Evolutionary conservation across 305 asterid genomes (phyloP).

Genomic region (Stenogyne calaminthoides): DNA sequence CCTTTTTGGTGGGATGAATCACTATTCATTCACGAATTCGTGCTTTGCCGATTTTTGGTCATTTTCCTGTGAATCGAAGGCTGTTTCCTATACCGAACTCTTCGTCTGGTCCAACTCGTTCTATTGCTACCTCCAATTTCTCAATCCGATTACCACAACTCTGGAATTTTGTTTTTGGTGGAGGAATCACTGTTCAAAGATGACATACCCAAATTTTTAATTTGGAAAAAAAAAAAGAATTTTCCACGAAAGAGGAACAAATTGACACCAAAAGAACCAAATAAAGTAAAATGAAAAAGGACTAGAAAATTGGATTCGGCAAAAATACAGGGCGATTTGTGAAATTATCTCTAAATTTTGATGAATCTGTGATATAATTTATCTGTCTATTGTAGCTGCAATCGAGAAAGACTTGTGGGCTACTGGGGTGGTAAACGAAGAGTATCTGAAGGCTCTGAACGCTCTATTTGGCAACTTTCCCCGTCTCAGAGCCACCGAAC

Average conservation of each 20-base stretch:
- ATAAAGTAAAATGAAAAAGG: not conserved
- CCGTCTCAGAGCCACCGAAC: constrained; percentile 96
- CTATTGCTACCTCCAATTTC: not conserved
- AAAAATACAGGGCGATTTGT: not conserved
- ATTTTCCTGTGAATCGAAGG: not conserved
- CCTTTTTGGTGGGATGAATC: no score
- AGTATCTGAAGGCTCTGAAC: constrained; percentile 91
- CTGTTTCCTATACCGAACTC: not conserved
- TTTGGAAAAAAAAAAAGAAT: not conserved
- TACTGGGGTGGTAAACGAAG: constrained; percentile 86
- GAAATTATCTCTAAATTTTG: not conserved
- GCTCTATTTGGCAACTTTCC: constrained; percentile 96
- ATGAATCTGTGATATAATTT: not conserved
- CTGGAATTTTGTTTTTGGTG: not conserved
- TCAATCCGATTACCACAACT: not conserved
- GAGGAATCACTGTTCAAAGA: not conserved
- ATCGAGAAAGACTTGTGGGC: constrained; percentile 97
- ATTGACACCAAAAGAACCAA: not conserved
- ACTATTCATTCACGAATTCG: no score
- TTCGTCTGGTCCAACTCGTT: not conserved
- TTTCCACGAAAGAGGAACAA: not conserved
- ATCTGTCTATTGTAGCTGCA: constrained; percentile 57
- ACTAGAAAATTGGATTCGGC: not conserved
- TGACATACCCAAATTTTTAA: not conserved
- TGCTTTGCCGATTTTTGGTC: no score